These are phyloP conservation scores for Kingdonia uniflora DNA, from an alignment of 164 flowering plant genomes.

Conservation along the genomic window DNA sequence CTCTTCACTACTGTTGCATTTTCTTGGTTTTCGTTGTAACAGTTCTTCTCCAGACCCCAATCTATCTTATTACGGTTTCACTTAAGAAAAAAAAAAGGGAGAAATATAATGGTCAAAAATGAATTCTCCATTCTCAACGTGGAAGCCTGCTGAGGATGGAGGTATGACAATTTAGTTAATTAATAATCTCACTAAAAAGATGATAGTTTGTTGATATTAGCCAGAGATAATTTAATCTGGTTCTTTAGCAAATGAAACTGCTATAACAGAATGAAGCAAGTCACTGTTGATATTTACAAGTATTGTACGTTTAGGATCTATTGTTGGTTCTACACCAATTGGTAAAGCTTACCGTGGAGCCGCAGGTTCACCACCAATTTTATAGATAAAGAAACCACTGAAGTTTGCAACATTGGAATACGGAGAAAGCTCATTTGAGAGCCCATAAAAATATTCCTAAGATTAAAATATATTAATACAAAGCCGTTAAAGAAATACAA, in stretches of 20 bases:
- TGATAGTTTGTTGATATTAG: no score
- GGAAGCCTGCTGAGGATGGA: no score
- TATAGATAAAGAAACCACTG: slow-evolving; percentile 59
- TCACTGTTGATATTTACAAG: slow-evolving; percentile 65
- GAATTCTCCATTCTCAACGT: no score
- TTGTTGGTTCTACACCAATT: slow-evolving; percentile 90
- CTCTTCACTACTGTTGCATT: no score
- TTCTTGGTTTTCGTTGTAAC: no score
- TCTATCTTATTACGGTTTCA: no score
- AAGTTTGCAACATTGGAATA: slow-evolving; percentile 73
- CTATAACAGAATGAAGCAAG: slow-evolving; percentile 73
- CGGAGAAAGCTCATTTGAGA: slow-evolving; percentile 73
- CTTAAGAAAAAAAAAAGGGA: no score
- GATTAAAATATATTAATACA: not conserved
- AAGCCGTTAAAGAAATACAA: no score
- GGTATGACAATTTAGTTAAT: no score
- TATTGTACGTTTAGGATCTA: slow-evolving; percentile 68
- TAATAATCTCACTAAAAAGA: no score
- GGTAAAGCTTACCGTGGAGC: slow-evolving; percentile 97
- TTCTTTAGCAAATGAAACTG: slow-evolving; percentile 91
- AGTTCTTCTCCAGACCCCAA: no score
- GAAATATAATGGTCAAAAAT: no score
- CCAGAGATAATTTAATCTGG: slow-evolving; percentile 79
- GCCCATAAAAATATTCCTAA: slow-evolving; percentile 93
- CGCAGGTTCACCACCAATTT: slow-evolving; percentile 93